Percentiles rank a stretch among this genome's conserved stretches.
These are phyloP conservation scores for Candida schatavii DNA, from an alignment of 805 yeast species.

Conservation along the genomic window DNA sequence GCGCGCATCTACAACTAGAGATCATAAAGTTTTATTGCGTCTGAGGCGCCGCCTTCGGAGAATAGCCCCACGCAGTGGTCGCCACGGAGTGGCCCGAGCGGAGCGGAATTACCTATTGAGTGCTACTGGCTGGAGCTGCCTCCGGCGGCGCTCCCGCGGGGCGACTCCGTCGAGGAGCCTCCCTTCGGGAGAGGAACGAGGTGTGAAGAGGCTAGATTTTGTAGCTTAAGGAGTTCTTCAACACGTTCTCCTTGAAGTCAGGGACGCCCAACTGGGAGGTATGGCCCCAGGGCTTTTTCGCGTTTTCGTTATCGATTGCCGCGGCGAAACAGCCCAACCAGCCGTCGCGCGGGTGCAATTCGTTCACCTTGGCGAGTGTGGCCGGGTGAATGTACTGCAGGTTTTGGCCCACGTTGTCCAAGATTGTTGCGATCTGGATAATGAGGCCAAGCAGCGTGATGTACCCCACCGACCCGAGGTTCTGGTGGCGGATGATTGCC, in stretches of 20 bases:
- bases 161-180: too few relatives aligned
- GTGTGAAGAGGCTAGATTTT: constrained; percentile 13
- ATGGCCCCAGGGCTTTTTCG: constrained; percentile 34
- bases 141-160: neutral
- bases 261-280: constrained; percentile 31
- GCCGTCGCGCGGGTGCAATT: constrained; percentile 22
- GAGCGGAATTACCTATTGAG: too few relatives aligned
- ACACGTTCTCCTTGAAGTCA: constrained; percentile 24
- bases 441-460: constrained; percentile 32
- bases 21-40: too few relatives aligned
- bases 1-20: too few relatives aligned
- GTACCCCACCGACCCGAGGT: constrained; percentile 29
- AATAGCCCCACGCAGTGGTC: neutral
- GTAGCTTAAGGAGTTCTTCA: constrained; percentile 22
- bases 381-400: constrained; percentile 24
- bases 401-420: constrained; percentile 31
- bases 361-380: constrained; percentile 25
- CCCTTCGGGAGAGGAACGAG: too few relatives aligned
- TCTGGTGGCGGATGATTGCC: constrained; percentile 35
- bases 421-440: constrained; percentile 29
- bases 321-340: constrained; percentile 30
- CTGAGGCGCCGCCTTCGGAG: neutral
- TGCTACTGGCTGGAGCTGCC: too few relatives aligned
- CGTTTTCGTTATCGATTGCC: constrained; percentile 29
- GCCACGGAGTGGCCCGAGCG: neutral